These are phyloP conservation scores for Chrysoporthe cubensis DNA, from an alignment of 2,329 filamentous ascomycete genomes.

Conservation along the genomic window DNA sequence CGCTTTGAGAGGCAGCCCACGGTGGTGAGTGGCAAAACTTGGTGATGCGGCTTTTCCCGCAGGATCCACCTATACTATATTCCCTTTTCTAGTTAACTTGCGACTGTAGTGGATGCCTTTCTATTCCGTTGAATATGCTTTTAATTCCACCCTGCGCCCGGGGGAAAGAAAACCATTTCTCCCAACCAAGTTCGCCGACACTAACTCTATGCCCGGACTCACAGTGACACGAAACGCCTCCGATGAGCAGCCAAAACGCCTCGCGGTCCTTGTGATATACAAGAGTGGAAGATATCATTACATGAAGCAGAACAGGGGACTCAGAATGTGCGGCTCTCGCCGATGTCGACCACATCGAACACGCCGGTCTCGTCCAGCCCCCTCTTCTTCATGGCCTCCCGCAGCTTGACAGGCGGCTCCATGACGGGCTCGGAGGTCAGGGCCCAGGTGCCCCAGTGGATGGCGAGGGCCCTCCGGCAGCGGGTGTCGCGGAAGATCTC, in stretches of 20 bases:
- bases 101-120: too few relatives aligned
- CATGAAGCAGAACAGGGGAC: neutral
- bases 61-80: too few relatives aligned
- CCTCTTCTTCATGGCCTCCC: slow-evolving; percentile 70
- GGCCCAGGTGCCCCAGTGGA: slow-evolving; percentile 93
- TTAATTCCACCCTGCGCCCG: too few relatives aligned
- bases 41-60: neutral
- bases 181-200: too few relatives aligned
- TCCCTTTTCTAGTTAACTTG: too few relatives aligned
- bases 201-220: too few relatives aligned
- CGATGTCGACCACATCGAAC: slow-evolving; percentile 84
- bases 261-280: neutral
- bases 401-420: slow-evolving; percentile 77
- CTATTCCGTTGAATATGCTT: too few relatives aligned
- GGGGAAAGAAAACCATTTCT: too few relatives aligned
- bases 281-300: neutral
- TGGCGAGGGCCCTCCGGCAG: slow-evolving; percentile 78
- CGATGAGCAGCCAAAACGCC: neutral
- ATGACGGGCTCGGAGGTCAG: slow-evolving; percentile 83
- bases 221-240: neutral
- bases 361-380: slow-evolving; percentile 71
- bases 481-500: slow-evolving; percentile 86
- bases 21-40: neutral
- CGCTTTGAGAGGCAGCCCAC: neutral
- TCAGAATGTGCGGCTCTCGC: slow-evolving; percentile 78